Base-by-base conservation (phyloP, 163 green algal species). In the Chloromonas sp. region DNA sequence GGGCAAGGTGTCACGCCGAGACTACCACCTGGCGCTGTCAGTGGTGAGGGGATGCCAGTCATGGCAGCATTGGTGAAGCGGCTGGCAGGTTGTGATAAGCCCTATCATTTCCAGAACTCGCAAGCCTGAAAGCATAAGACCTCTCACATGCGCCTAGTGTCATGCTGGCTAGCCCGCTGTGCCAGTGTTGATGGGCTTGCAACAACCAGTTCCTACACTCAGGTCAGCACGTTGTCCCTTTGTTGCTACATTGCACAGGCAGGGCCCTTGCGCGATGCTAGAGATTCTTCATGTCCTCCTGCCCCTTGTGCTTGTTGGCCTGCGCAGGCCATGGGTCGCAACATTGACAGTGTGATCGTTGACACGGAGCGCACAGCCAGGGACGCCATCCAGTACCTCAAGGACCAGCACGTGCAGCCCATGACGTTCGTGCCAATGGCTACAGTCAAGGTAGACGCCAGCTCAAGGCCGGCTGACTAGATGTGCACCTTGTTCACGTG, bases 281-380 rank as follows among this genome's bases (percentile, higher is more conserved):
- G 5, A 74, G 66, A 5, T 11, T 11, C 5, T 74, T 5, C 66
- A 74, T 74, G 5, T 11, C 66, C 11, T 11, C 66, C 11, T 74
- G 66, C 66, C 66, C 5, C 11, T 74, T 5, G 66, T 74, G 5
- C 66, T 74, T 74, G 66, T 74, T 11, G 66, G 5, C 5, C 5
- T 74, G 66, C 11, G 81, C 81, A 84, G 81, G 95, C 93, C 5
- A 92, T 99, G 92, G 95, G 95, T 71, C 90, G 88, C 1, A 89
- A 98, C 85, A 93, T 98, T 86, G 97, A 99, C 91, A 92, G 90
- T 3, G 90, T 99, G 70, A 89, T 99, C 60, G 94, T 98, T 60
- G 93, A 98, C 60, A 94, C 91, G 80, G 89, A 94, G 70, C 76
- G 77, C 77, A 86, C 76, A 3, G 85, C 85, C 36, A 36, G 79